A percentile compares a stretch with the other conserved stretches of the same genome.
These are phyloP conservation scores for Mimosa bimucronata DNA, from an alignment of 306 rosid genomes.

Conservation along the genomic window DNA sequence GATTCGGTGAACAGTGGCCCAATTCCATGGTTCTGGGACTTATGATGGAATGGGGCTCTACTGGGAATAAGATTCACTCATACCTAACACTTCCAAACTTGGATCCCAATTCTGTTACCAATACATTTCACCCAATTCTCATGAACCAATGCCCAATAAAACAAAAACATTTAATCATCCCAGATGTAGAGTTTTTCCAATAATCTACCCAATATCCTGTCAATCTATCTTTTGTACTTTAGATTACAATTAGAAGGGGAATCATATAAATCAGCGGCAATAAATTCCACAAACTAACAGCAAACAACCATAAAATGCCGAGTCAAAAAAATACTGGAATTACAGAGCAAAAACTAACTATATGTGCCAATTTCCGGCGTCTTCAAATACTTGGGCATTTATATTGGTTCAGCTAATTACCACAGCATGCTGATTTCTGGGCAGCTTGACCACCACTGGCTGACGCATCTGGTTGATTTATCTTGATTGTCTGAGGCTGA, in stretches of 20 bases:
- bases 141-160: background rate
- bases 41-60: too few relatives aligned
- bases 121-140: background rate
- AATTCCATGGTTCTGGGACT: too few relatives aligned
- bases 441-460: conserved; percentile 59
- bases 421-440: conserved; percentile 73
- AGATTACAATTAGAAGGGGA: conserved; percentile 37
- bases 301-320: conserved; percentile 35
- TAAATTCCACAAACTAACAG: conserved; percentile 40
- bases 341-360: conserved; percentile 34
- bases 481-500: conserved; percentile 76
- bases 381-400: conserved; percentile 35
- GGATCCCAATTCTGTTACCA: background rate
- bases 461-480: conserved; percentile 59
- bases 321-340: conserved; percentile 42
- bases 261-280: conserved; percentile 27
- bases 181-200: conserved; percentile 18
- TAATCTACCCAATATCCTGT: conserved; percentile 29
- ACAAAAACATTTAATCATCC: conserved; percentile 7
- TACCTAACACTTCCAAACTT: background rate
- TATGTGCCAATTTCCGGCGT: conserved; percentile 40
- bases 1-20: too few relatives aligned
- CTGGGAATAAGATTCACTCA: background rate
- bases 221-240: conserved; percentile 18
- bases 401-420: conserved; percentile 41